Conservation (phyloP, 2,329 filamentous ascomycete genomes). For the Paracoccidioides lutzii region DNA sequence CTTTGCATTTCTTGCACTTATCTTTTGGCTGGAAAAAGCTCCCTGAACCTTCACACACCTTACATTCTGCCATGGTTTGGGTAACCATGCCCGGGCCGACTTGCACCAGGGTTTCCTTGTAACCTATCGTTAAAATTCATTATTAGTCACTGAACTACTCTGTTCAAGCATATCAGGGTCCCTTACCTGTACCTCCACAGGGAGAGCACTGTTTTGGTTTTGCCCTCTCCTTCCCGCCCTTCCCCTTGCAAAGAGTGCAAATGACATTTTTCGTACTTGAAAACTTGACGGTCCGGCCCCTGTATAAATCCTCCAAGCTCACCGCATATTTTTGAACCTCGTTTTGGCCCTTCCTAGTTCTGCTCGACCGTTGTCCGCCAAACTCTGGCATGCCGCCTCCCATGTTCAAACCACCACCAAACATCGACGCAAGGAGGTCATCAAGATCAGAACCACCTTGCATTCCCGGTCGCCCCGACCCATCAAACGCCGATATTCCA, state of each 20-base stretch:
- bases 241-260: conserved; percentile 76
- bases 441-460: conserved; percentile 62
- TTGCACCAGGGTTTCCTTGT: conserved; percentile 63
- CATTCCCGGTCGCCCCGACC: conserved; percentile 51
- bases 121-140: conserved; percentile 32
- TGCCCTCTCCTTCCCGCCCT: conserved; percentile 81
- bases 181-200: conserved; percentile 62
- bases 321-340: conserved; percentile 53
- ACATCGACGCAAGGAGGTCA: conserved; percentile 89
- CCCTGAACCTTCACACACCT: conserved; percentile 73
- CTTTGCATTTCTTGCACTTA: conserved; percentile 98
- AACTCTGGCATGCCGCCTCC: conserved; percentile 40
- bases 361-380: conserved; percentile 40
- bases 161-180: background rate
- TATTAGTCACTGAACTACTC: conserved; percentile 2
- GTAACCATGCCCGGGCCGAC: conserved; percentile 79
- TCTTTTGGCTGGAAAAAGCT: conserved; percentile 90
- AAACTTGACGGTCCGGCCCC: conserved; percentile 96
- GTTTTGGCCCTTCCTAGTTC: conserved; percentile 30
- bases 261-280: conserved; percentile 88
- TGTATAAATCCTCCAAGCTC: conserved; percentile 88
- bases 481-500: conserved; percentile 91
- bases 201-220: conserved; percentile 71
- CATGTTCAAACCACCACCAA: conserved; percentile 38
- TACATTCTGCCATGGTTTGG: conserved; percentile 65